A percentile compares a stretch with the other conserved stretches of the same genome.
These are phyloP conservation scores for Verruconis gallopava DNA, from an alignment of 2,329 filamentous ascomycete genomes.

Conservation along the genomic window DNA sequence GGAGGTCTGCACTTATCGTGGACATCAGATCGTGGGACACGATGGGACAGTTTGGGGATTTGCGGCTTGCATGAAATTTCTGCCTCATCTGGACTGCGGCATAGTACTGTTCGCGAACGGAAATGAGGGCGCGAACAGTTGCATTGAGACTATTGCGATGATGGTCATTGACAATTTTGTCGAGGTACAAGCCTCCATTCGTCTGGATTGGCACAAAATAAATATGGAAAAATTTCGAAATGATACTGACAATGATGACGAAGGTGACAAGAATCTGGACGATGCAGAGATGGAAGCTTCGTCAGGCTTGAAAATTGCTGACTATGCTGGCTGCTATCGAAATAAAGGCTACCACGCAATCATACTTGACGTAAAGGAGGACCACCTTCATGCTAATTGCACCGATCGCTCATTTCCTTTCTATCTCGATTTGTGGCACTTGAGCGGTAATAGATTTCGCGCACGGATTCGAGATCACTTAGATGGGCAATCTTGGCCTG, in stretches of 20 bases:
- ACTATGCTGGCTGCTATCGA: slow-evolving; percentile 3
- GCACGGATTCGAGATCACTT: background rate
- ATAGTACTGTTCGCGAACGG: background rate
- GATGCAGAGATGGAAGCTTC: background rate
- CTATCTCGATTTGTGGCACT: background rate
- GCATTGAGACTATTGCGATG: background rate
- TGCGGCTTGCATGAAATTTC: background rate
- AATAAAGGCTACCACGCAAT: slow-evolving; percentile 7
- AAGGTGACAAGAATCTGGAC: background rate
- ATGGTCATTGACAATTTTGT: background rate
- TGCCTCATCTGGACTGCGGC: background rate
- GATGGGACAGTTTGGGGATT: background rate
- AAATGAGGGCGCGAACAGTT: background rate
- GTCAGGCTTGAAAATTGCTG: background rate
- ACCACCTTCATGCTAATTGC: background rate
- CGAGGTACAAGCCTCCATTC: background rate
- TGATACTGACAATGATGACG: background rate
- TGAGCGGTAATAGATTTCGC: background rate
- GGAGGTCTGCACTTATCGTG: background rate
- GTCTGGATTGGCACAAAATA: background rate
- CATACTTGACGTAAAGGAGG: background rate
- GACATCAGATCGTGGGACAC: background rate
- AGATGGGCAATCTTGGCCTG: background rate
- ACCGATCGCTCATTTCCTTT: background rate
- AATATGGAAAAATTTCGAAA: background rate